These are phyloP conservation scores for Malania oleifera DNA, from an alignment of 164 flowering plant species.

Conservation along the genomic window DNA sequence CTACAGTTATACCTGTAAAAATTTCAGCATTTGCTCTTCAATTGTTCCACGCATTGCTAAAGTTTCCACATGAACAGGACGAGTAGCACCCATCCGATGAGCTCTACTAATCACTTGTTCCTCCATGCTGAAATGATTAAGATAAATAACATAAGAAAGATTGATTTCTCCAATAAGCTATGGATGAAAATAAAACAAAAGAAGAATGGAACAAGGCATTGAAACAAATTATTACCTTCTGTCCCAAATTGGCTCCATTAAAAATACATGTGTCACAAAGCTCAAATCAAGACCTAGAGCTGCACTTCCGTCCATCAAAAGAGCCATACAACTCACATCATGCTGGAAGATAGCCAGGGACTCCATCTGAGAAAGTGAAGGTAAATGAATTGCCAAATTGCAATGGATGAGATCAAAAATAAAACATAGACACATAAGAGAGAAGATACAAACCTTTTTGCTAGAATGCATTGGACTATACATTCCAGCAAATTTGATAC, in stretches of 20 bases:
- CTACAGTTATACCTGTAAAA: constrained; percentile 55
- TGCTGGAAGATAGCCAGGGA: constrained; percentile 68
- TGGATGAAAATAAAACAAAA: background rate
- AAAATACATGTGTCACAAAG: constrained; percentile 85
- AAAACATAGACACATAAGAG: background rate
- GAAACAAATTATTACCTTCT: constrained; percentile 53
- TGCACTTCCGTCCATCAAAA: constrained; percentile 97
- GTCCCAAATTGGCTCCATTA: constrained; percentile 99
- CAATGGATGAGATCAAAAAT: background rate
- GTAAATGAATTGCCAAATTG: constrained; percentile 5
- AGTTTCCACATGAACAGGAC: constrained; percentile 90
- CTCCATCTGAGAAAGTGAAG: constrained; percentile 55
- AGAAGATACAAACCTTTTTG: constrained; percentile 53
- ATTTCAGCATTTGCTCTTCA: constrained; percentile 90
- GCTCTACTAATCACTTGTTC: constrained; percentile 99
- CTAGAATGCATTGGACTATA: constrained; percentile 92
- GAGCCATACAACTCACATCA: constrained; percentile 71
- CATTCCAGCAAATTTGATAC: constrained; percentile 75
- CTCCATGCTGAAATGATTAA: constrained; percentile 64
- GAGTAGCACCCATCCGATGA: constrained; percentile 98
- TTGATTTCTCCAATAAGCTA: background rate
- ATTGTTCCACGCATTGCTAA: constrained; percentile 95
- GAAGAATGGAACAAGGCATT: background rate
- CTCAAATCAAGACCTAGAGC: constrained; percentile 98
- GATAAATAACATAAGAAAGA: constrained; percentile 7